Evolutionary conservation across 2,329 filamentous ascomycete genomes (phyloP).

Genomic region (Fonsecaea pugnacius): DNA sequence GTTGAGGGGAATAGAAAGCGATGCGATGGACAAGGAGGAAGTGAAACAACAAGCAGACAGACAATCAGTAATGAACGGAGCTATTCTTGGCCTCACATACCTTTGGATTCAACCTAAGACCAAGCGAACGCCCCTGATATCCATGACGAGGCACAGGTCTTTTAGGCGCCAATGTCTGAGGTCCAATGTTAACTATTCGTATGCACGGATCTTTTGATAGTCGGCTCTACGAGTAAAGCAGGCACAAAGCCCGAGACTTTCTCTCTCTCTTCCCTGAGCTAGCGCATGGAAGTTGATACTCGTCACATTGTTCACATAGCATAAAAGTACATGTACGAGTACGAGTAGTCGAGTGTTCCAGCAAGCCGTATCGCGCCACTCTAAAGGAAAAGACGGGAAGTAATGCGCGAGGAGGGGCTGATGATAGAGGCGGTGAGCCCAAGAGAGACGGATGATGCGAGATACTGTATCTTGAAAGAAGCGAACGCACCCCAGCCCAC

Average conservation of each 20-base stretch:
- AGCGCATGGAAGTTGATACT: neutral
- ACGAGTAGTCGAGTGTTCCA: neutral
- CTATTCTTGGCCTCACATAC: neutral
- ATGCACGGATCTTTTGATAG: neutral
- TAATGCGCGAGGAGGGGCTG: neutral
- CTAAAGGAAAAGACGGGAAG: neutral
- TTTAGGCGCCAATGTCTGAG: neutral
- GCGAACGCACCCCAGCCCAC: neutral
- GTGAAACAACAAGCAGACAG: neutral
- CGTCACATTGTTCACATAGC: neutral
- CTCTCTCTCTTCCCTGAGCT: neutral
- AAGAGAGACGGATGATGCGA: slow-evolving; percentile 1
- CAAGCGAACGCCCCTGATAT: neutral
- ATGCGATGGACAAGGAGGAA: slow-evolving; percentile 3
- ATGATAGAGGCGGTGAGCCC: neutral
- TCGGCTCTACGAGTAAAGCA: neutral
- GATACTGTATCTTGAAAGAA: neutral
- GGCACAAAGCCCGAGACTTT: neutral
- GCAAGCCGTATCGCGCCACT: neutral
- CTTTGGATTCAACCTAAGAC: neutral
- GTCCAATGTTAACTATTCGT: neutral
- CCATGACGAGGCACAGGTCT: neutral
- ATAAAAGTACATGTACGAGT: neutral
- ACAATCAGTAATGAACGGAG: neutral
- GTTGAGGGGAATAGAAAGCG: neutral